phyloP scores from a whole-genome alignment of 2,329 filamentous ascomycete species.

The Aspergillus sp. region DNA sequence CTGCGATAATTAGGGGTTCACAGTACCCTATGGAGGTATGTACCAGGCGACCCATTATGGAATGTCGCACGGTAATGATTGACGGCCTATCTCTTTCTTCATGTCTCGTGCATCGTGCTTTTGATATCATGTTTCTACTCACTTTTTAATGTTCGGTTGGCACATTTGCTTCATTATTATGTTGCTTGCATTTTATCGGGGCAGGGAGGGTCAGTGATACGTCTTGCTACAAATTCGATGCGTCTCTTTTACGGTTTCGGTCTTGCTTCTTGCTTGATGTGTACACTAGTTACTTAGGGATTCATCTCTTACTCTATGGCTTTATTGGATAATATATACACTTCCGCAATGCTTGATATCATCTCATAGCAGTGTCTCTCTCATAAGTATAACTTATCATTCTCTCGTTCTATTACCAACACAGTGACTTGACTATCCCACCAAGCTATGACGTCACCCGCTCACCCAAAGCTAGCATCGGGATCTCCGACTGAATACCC shows the following conservation, averaged over 20 bases:
- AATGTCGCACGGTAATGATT: background rate
- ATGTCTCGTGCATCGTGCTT: background rate
- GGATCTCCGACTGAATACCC: no score
- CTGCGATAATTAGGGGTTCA: background rate
- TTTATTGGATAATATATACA: background rate
- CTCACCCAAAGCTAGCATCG: no score
- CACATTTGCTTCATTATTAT: background rate
- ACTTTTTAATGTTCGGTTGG: background rate
- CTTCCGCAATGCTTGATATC: no score
- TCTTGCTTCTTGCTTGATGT: background rate
- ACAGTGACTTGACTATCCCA: no score
- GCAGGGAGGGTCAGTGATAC: background rate
- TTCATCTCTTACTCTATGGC: background rate
- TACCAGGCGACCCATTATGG: background rate
- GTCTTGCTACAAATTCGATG: background rate
- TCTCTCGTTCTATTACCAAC: background rate
- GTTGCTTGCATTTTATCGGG: background rate
- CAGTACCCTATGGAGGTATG: background rate
- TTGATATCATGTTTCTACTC: background rate
- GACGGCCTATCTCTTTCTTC: background rate
- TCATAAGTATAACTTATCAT: background rate
- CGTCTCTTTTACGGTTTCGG: background rate
- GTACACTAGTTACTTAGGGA: background rate
- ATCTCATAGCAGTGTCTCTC: background rate
- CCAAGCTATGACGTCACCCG: no score